Conservation (phyloP, 192 early-diverging fungal species). For the Lobosporangium transversale region DNA sequence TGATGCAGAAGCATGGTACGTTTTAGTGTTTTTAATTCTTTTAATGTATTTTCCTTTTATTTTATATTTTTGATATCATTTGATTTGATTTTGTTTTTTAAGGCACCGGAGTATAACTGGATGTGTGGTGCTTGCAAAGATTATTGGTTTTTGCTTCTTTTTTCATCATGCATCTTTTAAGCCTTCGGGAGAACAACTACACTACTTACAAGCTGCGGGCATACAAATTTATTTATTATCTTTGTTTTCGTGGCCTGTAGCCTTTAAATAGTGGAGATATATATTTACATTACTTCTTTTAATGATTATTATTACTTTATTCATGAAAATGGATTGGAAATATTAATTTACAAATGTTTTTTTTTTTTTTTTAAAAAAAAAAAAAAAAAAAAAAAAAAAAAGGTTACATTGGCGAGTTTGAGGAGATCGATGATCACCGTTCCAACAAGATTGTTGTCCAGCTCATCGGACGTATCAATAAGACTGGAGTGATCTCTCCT, state of each 20-base stretch:
- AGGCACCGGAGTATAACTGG: conserved; percentile 80
- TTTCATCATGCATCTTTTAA: conserved; percentile 76
- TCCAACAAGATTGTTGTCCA: conserved; percentile 98
- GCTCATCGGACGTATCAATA: conserved; percentile 98
- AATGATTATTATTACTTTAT: background rate
- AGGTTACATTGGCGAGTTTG: conserved; percentile 99
- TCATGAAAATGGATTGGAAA: background rate
- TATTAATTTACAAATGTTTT: background rate
- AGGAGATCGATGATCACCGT: conserved; percentile 98
- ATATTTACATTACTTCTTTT: conserved; percentile 6
- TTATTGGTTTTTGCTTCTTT: too few relatives aligned
- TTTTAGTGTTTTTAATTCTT: conserved; percentile 10
- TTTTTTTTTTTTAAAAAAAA: background rate
- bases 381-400: background rate
- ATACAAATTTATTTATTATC: too few relatives aligned
- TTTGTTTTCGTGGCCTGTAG: conserved; percentile 33
- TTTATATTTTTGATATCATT: background rate
- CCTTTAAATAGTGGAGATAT: conserved; percentile 54
- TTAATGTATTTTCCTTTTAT: background rate
- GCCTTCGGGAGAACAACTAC: conserved; percentile 68
- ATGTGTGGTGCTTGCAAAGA: conserved; percentile 61
- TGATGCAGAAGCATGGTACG: conserved; percentile 98
- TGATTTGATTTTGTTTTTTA: background rate
- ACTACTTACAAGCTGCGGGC: conserved; percentile 64
- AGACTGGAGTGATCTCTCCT: conserved; percentile 99